These are phyloP conservation scores for Tetrapyrgos nigripes DNA, from an alignment of 1,284 basidiomycete genomes.

Conservation along the genomic window DNA sequence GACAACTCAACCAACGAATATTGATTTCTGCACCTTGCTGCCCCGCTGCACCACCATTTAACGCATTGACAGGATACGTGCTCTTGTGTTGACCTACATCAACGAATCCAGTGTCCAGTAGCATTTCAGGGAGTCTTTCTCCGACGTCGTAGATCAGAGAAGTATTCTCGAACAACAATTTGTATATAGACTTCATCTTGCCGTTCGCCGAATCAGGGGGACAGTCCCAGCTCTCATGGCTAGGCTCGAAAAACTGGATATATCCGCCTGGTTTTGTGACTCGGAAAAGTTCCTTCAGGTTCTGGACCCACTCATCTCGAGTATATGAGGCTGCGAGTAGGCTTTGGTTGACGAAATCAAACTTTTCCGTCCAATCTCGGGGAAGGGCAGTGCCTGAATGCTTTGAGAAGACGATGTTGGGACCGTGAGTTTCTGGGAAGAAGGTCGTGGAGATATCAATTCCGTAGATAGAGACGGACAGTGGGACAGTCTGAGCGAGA, in stretches of 20 bases:
- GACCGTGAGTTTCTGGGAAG: conserved; percentile 14
- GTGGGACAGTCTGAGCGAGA: conserved; percentile 3
- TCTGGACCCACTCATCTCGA: conserved; percentile 21
- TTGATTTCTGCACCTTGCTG: not conserved
- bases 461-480: conserved; percentile 18
- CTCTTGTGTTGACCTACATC: not conserved
- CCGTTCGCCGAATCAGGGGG: not conserved
- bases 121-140: not conserved
- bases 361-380: conserved; percentile 20
- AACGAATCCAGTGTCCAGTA: not conserved
- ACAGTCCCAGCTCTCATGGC: not conserved
- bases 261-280: conserved; percentile 26
- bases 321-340: conserved; percentile 22
- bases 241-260: conserved; percentile 22
- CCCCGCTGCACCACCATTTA: not conserved
- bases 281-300: conserved; percentile 21
- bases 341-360: conserved; percentile 28
- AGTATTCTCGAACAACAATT: not conserved
- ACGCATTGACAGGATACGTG: not conserved
- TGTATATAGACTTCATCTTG: not conserved
- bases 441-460: conserved; percentile 21
- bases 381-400: conserved; percentile 23
- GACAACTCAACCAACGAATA: not conserved
- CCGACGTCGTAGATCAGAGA: not conserved
- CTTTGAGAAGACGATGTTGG: conserved; percentile 18